These are phyloP conservation scores for Ophiostoma angusticollis DNA, from an alignment of 2,329 filamentous ascomycete genomes.

Conservation along the genomic window DNA sequence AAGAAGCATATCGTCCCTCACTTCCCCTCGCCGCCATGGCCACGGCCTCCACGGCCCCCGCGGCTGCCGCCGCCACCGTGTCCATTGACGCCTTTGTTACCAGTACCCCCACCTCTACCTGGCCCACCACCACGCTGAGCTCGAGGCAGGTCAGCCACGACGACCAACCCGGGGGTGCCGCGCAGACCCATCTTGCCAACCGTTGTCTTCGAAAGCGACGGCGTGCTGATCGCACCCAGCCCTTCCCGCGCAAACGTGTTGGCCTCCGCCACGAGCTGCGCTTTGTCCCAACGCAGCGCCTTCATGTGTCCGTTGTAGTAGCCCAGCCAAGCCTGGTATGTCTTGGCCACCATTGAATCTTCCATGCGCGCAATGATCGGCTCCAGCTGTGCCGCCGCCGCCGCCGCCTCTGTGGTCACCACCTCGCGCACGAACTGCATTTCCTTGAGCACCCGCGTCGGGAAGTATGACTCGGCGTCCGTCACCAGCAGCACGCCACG, in stretches of 20 bases:
- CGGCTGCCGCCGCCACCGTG: conserved; percentile 12
- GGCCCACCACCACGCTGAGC: conserved; percentile 4
- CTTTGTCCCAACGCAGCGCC: conserved; percentile 28
- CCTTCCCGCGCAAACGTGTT: conserved; percentile 37
- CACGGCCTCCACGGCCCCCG: conserved; percentile 10
- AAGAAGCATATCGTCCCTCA: no score
- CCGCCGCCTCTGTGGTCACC: conserved; percentile 34
- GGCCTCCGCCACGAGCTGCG: conserved; percentile 34
- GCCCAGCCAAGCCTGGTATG: conserved; percentile 46
- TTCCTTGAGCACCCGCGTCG: conserved; percentile 36
- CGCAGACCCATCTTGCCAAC: conserved; percentile 46
- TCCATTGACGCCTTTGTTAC: neutral
- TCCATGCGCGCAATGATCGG: conserved; percentile 31
- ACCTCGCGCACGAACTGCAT: conserved; percentile 37
- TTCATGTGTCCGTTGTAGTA: conserved; percentile 41
- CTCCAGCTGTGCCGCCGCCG: conserved; percentile 25
- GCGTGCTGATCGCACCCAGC: conserved; percentile 34
- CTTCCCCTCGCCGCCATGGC: no score
- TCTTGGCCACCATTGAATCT: conserved; percentile 30
- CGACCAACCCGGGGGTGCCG: conserved; percentile 34
- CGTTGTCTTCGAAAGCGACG: conserved; percentile 31
- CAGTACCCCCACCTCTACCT: conserved; percentile 4
- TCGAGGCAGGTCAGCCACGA: conserved; percentile 30
- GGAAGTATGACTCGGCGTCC: conserved; percentile 37
- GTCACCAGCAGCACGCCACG: conserved; percentile 48